A percentile compares a stretch with the other conserved stretches of the same genome.
Evolutionary conservation across 1,139 yeast species (phyloP).

Genomic region (Suhomyces ambrosiae): DNA sequence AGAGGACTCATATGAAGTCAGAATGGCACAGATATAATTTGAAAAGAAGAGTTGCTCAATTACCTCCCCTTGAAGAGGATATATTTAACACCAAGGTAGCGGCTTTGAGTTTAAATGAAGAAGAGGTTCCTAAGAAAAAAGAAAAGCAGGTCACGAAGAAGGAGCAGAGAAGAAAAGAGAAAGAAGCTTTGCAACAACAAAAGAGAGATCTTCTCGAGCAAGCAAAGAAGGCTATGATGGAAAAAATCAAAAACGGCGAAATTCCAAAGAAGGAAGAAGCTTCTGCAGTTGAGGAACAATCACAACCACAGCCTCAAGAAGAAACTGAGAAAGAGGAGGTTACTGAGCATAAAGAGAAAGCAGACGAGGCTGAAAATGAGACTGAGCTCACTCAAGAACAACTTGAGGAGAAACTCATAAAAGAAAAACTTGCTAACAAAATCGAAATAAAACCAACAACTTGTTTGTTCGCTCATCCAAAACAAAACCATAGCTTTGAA

Average conservation of each 20-base stretch:
- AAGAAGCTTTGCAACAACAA: slow-evolving; percentile 63
- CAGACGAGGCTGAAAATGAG: slow-evolving; percentile 20
- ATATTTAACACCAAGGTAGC: slow-evolving; percentile 51
- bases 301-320: too few relatives aligned
- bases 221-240: slow-evolving; percentile 59
- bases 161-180: slow-evolving; percentile 64
- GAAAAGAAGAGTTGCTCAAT: slow-evolving; percentile 60
- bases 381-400: slow-evolving; percentile 39
- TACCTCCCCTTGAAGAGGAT: slow-evolving; percentile 57
- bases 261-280: slow-evolving; percentile 18
- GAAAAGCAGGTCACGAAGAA: slow-evolving; percentile 54
- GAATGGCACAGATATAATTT: slow-evolving; percentile 78
- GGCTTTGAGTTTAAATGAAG: slow-evolving; percentile 25
- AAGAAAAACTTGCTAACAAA: slow-evolving; percentile 58
- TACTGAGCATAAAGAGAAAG: slow-evolving; percentile 14
- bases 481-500: slow-evolving; percentile 32
- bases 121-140: slow-evolving; percentile 24
- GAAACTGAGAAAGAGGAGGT: slow-evolving; percentile 12
- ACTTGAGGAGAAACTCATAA: slow-evolving; percentile 52
- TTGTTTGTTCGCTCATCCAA: slow-evolving; percentile 76
- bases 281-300: too few relatives aligned
- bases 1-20: slow-evolving; percentile 55
- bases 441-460: slow-evolving; percentile 72
- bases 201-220: slow-evolving; percentile 61
- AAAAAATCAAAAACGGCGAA: slow-evolving; percentile 31